phyloP scores from a whole-genome alignment of 2,329 filamentous ascomycete species.

The Verticillium isaacii region DNA sequence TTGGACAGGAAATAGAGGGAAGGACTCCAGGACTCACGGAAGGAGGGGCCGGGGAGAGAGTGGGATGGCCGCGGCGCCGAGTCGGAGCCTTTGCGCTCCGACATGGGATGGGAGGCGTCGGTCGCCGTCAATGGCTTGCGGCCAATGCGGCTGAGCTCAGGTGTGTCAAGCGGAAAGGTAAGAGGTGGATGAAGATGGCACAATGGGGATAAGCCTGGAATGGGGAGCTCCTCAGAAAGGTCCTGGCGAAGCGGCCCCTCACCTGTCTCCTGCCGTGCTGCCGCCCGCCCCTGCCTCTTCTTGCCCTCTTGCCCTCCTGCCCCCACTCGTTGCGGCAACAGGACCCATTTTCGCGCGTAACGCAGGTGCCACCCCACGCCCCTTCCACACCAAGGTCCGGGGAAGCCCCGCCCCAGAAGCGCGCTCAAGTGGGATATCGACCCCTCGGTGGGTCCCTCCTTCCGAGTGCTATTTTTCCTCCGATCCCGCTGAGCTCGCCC shows the following conservation, averaged over 20 bases:
- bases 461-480: conserved; percentile 6
- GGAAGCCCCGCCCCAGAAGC: not conserved
- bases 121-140: not conserved
- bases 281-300: not conserved
- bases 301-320: too few species aligned
- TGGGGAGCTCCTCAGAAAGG: too few species aligned
- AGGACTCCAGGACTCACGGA: conserved; percentile 35
- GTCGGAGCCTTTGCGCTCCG: conserved; percentile 12
- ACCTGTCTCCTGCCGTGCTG: not conserved
- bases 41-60: conserved; percentile 42
- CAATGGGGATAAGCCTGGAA: too few species aligned
- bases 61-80: conserved; percentile 14
- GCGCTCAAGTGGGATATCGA: conserved; percentile 7
- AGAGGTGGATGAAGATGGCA: not conserved
- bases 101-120: conserved; percentile 2
- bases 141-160: not conserved
- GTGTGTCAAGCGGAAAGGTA: not conserved
- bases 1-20: not conserved
- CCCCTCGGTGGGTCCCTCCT: conserved; percentile 8
- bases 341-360: not conserved
- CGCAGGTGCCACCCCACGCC: not conserved
- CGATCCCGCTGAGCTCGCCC: not conserved
- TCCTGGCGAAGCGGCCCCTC: not conserved
- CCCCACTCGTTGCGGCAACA: not conserved
- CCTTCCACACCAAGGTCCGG: not conserved